phyloP scores from a whole-genome alignment of 2,329 filamentous ascomycete genomes.

The Clarireedia sp. region DNA sequence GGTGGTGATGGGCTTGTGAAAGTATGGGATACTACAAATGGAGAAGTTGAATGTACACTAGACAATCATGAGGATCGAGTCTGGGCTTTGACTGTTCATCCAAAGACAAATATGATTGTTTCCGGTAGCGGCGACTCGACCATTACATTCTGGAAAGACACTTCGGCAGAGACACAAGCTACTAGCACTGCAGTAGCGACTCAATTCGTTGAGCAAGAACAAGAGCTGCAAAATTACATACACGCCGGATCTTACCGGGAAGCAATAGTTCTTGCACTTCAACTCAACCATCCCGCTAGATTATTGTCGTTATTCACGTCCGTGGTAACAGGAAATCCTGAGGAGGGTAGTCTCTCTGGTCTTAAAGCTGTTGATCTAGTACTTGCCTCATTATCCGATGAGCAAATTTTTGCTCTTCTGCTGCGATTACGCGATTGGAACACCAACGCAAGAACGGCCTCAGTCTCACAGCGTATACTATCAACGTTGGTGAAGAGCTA shows the following conservation, averaged over 20 bases:
- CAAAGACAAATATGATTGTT: slow-evolving; percentile 63
- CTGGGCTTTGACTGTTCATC: slow-evolving; percentile 76
- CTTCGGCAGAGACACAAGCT: slow-evolving; percentile 69
- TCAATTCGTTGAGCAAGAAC: slow-evolving; percentile 84
- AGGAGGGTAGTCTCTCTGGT: slow-evolving; percentile 56
- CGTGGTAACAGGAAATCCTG: slow-evolving; percentile 60
- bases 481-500: slow-evolving; percentile 74
- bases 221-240: slow-evolving; percentile 89
- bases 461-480: slow-evolving; percentile 78
- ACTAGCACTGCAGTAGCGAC: slow-evolving; percentile 66
- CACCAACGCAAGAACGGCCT: slow-evolving; percentile 80
- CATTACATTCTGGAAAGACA: slow-evolving; percentile 93
- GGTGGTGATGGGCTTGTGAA: slow-evolving; percentile 94
- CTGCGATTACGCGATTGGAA: slow-evolving; percentile 91
- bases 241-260: slow-evolving; percentile 81
- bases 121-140: slow-evolving; percentile 90
- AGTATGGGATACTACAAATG: slow-evolving; percentile 82
- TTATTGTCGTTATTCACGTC: slow-evolving; percentile 76
- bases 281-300: slow-evolving; percentile 87
- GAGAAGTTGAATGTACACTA: slow-evolving; percentile 79
- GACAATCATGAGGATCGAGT: slow-evolving; percentile 97
- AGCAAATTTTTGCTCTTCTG: slow-evolving; percentile 78
- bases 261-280: slow-evolving; percentile 83
- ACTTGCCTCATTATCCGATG: slow-evolving; percentile 67
- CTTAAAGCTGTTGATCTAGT: slow-evolving; percentile 72